Evolutionary conservation across 2,329 filamentous ascomycete species (phyloP).

Genomic region (Sporothrix globosa): DNA sequence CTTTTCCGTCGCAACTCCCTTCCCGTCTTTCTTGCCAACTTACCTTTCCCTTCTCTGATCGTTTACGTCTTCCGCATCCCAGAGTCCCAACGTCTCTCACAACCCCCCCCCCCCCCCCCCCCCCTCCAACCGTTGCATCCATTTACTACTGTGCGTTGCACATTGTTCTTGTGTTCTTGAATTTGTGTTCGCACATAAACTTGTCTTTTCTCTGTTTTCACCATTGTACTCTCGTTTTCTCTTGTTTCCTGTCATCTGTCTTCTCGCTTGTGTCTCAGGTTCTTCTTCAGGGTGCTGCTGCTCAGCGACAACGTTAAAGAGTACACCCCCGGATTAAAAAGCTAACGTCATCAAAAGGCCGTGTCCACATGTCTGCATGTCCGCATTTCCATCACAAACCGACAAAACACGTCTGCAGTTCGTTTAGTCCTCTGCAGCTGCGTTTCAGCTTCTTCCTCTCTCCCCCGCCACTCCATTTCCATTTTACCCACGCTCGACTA

Average conservation of each 20-base stretch:
- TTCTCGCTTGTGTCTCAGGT: conserved; percentile 26
- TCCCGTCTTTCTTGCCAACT: background rate
- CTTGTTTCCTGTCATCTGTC: background rate
- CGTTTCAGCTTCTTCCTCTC: conserved; percentile 24
- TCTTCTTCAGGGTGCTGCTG: conserved; percentile 9
- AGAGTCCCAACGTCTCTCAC: conserved; percentile 1
- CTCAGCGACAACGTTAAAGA: background rate
- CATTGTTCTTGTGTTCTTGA: conserved; percentile 3
- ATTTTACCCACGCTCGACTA: conserved; percentile 18
- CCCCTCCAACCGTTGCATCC: background rate
- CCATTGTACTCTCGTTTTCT: background rate
- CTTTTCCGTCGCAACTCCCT: background rate
- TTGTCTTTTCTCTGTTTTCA: background rate
- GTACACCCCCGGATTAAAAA: conserved; percentile 7
- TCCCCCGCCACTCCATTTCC: background rate
- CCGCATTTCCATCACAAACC: background rate
- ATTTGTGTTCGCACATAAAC: background rate
- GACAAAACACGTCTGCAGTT: conserved; percentile 22
- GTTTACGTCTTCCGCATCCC: background rate
- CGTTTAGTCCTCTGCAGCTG: conserved; percentile 19
- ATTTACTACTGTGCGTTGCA: conserved; percentile 28
- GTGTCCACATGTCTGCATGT: background rate
- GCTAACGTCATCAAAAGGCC: conserved; percentile 34
- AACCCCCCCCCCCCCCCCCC: too few species aligned
- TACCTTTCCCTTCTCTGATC: conserved; percentile 16